A percentile compares a stretch with the other conserved stretches of the same genome.
These are phyloP conservation scores for Arthrinium phaeospermum DNA, from an alignment of 2,329 filamentous ascomycete species.

Conservation along the genomic window DNA sequence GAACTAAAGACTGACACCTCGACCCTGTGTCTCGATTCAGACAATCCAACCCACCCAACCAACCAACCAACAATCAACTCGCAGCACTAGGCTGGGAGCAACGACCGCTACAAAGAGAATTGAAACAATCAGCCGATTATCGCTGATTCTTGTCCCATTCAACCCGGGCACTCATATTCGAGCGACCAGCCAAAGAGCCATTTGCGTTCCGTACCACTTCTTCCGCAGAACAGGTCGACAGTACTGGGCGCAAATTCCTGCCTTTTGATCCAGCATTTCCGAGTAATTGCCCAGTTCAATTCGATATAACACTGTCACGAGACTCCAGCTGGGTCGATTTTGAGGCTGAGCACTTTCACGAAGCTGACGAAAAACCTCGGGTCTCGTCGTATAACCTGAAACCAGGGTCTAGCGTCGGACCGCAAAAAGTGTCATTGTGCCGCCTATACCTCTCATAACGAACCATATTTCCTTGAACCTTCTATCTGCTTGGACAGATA, in stretches of 20 bases:
- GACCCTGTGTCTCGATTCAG: conserved; percentile 4
- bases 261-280: not conserved
- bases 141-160: conserved; percentile 9
- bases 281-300: conserved; percentile 4
- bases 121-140: conserved; percentile 9
- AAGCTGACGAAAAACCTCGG: conserved; percentile 12
- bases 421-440: conserved; percentile 12
- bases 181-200: conserved; percentile 1
- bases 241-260: not conserved
- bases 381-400: conserved; percentile 15
- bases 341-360: conserved; percentile 1
- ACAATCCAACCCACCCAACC: not conserved
- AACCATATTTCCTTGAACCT: conserved; percentile 18
- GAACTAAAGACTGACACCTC: not conserved
- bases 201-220: not conserved
- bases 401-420: conserved; percentile 13
- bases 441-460: conserved; percentile 11
- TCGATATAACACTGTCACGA: conserved; percentile 8
- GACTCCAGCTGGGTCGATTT: conserved; percentile 4
- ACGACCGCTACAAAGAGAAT: conserved; percentile 22
- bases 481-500: conserved; percentile 6
- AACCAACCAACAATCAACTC: conserved; percentile 6
- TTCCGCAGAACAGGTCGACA: conserved; percentile 7
- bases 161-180: not conserved
- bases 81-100: conserved; percentile 20